Evolutionary conservation across 768 basidiomycete genomes (phyloP), one percentile per base, ranked within the genome.

Genomic region (Mycena vulgaris): DNA sequence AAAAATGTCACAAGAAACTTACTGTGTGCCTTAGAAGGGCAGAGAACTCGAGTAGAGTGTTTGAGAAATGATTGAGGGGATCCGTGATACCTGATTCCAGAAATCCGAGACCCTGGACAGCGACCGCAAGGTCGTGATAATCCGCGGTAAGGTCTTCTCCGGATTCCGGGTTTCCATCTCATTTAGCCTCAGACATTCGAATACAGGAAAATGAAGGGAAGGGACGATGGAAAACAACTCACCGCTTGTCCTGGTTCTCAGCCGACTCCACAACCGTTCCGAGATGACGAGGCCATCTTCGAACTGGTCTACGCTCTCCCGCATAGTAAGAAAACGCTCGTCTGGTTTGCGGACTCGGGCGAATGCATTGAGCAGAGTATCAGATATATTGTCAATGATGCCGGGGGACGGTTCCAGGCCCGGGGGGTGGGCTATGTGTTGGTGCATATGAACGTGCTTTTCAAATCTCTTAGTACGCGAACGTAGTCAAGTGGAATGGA

Each of bases 61-160:
- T 97, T 33, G 97, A 98, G 75, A 99, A 99, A 78, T 97, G 93
- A 77, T 97, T 97, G 74, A 99, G 84, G 1, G 96, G 97, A 77
- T 99, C 98, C 52, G 98, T 99, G 73, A 99, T 99, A 42, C 98
- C 98, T 71, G 95, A 95, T 81, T 99, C 98, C 72, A 99, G 88
- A 83, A 98, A 99, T 74, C 97, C 98, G 69, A 99, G 89, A 58
- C 97, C 97, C 80, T 99, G 97, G 53, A 98, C 95, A 48, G 95
- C 93, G 71, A 96, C 94, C 49, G 98, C 96, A 72, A 99, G 85
- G 82, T 98, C 98, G 78, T 98, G 96, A 81, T 99, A 99, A 85
- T 99, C 98, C 72, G 91, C 91, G 69, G 96, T 94, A 55, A 99
- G 90, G 88, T 99, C 98, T 98, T 92, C 89, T 87, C 85, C 90